Base-by-base conservation (phyloP, 768 basidiomycete genomes). In the Hypholoma fasciculare region DNA sequence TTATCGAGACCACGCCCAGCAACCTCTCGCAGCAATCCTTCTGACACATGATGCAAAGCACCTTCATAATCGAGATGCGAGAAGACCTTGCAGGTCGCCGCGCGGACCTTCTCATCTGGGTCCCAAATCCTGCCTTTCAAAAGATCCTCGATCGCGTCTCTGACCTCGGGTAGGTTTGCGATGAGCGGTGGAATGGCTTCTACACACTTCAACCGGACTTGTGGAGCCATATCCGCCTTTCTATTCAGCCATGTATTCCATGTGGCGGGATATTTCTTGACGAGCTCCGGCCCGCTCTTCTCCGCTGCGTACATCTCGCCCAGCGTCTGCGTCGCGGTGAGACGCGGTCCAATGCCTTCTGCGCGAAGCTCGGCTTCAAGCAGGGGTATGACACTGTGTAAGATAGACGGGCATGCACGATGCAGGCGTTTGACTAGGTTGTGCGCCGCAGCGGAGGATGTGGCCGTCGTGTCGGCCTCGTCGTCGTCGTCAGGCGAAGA, bases 301-400 rank as follows among this genome's bases (percentile, higher is more conserved):
- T 91, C 90, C 0, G 53, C 42, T 46, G 86, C 86, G 67, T 92
- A 96, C 90, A 99, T 96, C 60, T 89, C 87, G 0, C 95, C 97
- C 1, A 98, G 80, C 0, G 86, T 88, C 63, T 90, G 85, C 0
- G 94, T 94, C n/a, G 89, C 92, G 61, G 97, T 83, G 14, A 85
- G 65, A 37, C 97, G 82, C 3, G 95, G 76, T 30, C 81, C 78
- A 2, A 86, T 67, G 38, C 90, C 84, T 62, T 93, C 91, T 3
- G 89, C 87, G 20, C 86, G 84, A 4, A 98, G 78, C 66, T 97
- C 94, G 62, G 95, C 91, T 69, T 96, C 95, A 16, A 98, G 83
- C 56, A 94, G 90, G 0, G 96, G 96, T 23, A 98, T 88, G 49
- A 98, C 94, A 69, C 90, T 94, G 67, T 92, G 87, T 1, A 98